Evolutionary conservation across 1,284 basidiomycete species (phyloP).

Genomic region (Tilletia indica): DNA sequence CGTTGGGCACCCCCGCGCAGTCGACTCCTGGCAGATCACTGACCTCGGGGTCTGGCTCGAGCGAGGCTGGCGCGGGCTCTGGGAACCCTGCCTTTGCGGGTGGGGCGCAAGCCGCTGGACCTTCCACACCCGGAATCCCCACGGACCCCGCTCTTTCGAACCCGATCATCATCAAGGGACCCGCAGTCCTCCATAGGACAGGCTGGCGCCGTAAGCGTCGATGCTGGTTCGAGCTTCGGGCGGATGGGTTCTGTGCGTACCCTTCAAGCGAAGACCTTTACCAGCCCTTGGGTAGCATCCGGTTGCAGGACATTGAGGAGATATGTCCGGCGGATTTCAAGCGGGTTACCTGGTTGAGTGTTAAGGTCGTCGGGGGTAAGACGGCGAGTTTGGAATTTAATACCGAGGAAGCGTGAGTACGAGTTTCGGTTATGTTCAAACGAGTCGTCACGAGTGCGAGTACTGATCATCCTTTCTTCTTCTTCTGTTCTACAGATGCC

Average conservation of each 20-base stretch:
- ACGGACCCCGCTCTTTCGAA: slow-evolving; percentile 18
- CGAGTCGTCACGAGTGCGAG: background rate
- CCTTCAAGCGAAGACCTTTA: slow-evolving; percentile 42
- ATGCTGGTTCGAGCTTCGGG: slow-evolving; percentile 43
- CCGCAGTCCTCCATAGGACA: slow-evolving; percentile 35
- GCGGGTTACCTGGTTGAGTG: slow-evolving; percentile 33
- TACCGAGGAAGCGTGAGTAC: slow-evolving; percentile 35
- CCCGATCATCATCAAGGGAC: slow-evolving; percentile 40
- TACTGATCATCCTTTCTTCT: background rate
- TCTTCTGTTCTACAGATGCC: background rate
- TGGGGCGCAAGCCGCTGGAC: background rate
- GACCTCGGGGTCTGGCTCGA: background rate
- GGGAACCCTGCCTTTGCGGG: background rate
- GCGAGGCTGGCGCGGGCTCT: background rate
- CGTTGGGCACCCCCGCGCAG: slow-evolving; percentile 19
- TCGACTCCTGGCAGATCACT: background rate
- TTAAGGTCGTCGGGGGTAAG: slow-evolving; percentile 30
- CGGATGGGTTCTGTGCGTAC: slow-evolving; percentile 37
- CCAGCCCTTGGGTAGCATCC: slow-evolving; percentile 37
- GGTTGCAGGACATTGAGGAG: slow-evolving; percentile 36
- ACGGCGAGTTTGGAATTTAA: slow-evolving; percentile 43
- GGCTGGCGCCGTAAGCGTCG: slow-evolving; percentile 37
- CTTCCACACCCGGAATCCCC: background rate
- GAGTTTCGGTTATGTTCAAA: too few relatives aligned
- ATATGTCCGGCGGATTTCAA: slow-evolving; percentile 37